Evolutionary conservation across 2,329 filamentous ascomycete species (phyloP).

Genomic region (Incumbomyces lentus): DNA sequence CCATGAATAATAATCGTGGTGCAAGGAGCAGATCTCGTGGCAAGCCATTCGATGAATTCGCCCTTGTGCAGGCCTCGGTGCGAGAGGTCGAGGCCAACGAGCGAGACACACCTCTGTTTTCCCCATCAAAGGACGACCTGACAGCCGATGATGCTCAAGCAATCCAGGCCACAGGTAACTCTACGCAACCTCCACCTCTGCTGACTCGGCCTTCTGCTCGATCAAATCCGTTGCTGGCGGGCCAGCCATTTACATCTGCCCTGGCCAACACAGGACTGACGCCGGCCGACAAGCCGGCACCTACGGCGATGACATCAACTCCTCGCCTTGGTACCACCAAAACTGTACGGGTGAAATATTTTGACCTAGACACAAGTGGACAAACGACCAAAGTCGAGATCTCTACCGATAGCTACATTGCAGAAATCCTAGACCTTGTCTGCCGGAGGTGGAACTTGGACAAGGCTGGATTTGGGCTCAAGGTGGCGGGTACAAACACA

Average conservation of each 20-base stretch:
- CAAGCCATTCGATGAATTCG: constrained; percentile 58
- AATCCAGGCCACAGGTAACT: constrained; percentile 3
- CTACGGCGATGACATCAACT: constrained; percentile 33
- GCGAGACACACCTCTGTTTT: constrained; percentile 44
- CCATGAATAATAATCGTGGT: constrained; percentile 56
- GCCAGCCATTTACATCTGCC: constrained; percentile 37
- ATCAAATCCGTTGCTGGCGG: constrained; percentile 30
- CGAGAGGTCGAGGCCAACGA: constrained; percentile 50
- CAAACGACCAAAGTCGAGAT: constrained; percentile 46
- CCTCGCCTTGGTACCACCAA: constrained; percentile 49
- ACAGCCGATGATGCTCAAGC: constrained; percentile 12
- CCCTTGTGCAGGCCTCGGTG: constrained; percentile 49
- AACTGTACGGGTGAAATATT: constrained; percentile 50
- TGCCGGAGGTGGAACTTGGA: constrained; percentile 55
- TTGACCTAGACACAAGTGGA: constrained; percentile 47
- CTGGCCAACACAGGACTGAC: constrained; percentile 35
- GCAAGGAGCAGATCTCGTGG: constrained; percentile 48
- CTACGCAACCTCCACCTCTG: background rate
- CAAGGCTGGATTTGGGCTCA: constrained; percentile 53
- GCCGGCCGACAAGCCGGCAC: constrained; percentile 38
- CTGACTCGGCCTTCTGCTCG: constrained; percentile 20
- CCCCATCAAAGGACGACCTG: constrained; percentile 25
- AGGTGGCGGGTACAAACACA: constrained; percentile 53
- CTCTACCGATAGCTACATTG: constrained; percentile 56
- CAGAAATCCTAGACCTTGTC: constrained; percentile 54